Evolutionary conservation across 2,329 filamentous ascomycete genomes (phyloP).

Genomic region (Calonectria hawksworthii): DNA sequence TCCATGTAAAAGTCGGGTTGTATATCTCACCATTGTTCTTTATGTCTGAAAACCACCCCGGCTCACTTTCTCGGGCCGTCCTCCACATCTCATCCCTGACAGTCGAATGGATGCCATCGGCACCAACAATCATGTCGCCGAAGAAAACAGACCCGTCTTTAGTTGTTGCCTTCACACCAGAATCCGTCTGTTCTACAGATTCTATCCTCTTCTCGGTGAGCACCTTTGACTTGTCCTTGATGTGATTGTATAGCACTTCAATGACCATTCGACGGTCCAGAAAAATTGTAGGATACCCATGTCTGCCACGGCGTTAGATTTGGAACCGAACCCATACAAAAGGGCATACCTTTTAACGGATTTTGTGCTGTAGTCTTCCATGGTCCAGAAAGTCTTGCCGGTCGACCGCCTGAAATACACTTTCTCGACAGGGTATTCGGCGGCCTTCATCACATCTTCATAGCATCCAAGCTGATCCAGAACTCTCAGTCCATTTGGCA

Average conservation of each 20-base stretch:
- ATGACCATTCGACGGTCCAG: neutral
- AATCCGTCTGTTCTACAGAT: neutral
- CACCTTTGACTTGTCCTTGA: neutral
- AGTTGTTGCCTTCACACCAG: neutral
- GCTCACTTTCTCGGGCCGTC: neutral
- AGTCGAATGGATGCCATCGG: neutral
- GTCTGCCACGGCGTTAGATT: neutral
- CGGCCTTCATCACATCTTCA: neutral
- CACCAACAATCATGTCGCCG: neutral
- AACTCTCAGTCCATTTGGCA: neutral
- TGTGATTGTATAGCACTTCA: neutral
- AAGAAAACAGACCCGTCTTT: neutral
- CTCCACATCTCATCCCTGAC: neutral
- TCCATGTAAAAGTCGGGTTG: rapidly evolving
- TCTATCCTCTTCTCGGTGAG: neutral
- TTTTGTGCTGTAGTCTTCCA: neutral
- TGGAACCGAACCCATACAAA: neutral
- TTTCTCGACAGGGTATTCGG: neutral
- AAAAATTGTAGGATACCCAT: neutral
- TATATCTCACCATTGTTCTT: neutral
- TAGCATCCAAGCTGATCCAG: neutral
- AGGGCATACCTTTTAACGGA: neutral
- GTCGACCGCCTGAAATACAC: neutral
- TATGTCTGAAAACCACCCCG: neutral
- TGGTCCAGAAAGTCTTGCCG: neutral